phyloP scores from a whole-genome alignment of 2,329 filamentous ascomycete genomes.

The Orbilia oligospora region DNA sequence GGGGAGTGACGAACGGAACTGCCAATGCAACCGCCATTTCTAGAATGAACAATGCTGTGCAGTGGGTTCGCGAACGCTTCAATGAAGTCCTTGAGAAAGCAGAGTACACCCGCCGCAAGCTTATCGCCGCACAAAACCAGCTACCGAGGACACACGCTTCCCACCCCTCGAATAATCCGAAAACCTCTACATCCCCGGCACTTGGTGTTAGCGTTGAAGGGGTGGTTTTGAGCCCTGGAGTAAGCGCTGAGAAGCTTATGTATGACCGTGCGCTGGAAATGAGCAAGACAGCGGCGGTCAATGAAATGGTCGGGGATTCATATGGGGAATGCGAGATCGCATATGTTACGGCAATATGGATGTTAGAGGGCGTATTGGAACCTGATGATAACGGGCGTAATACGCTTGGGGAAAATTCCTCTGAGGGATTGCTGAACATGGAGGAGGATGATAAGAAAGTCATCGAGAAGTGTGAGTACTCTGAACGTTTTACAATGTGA shows the following conservation, averaged over 20 bases:
- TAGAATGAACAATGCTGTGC: slow-evolving; percentile 91
- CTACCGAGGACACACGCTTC: slow-evolving; percentile 87
- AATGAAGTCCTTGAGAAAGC: slow-evolving; percentile 98
- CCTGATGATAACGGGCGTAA: slow-evolving; percentile 73
- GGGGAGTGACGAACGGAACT: slow-evolving; percentile 73
- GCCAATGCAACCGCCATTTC: slow-evolving; percentile 71
- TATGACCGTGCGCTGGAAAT: slow-evolving; percentile 97
- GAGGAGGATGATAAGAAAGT: slow-evolving; percentile 69
- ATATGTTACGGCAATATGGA: slow-evolving; percentile 91
- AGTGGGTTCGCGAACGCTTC: slow-evolving; percentile 94
- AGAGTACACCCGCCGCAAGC: slow-evolving; percentile 89
- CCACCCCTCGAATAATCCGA: slow-evolving; percentile 81
- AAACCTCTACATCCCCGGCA: slow-evolving; percentile 45
- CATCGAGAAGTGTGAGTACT: slow-evolving; percentile 70
- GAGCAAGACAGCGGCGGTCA: slow-evolving; percentile 93
- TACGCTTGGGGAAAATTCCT: slow-evolving; percentile 61
- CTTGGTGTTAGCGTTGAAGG: slow-evolving; percentile 65
- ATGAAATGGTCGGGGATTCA: slow-evolving; percentile 93
- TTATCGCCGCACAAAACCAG: slow-evolving; percentile 86
- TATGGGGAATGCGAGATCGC: slow-evolving; percentile 89
- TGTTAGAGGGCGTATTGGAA: slow-evolving; percentile 95
- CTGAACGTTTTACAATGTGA: not conserved
- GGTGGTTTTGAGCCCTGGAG: slow-evolving; percentile 85
- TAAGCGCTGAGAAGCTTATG: slow-evolving; percentile 97
- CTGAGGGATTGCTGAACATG: slow-evolving; percentile 66